Evolutionary conservation across 2,329 filamentous ascomycete genomes (phyloP), one percentile per base, ranked within the genome.

Genomic region (Arthroderma uncinatum): DNA sequence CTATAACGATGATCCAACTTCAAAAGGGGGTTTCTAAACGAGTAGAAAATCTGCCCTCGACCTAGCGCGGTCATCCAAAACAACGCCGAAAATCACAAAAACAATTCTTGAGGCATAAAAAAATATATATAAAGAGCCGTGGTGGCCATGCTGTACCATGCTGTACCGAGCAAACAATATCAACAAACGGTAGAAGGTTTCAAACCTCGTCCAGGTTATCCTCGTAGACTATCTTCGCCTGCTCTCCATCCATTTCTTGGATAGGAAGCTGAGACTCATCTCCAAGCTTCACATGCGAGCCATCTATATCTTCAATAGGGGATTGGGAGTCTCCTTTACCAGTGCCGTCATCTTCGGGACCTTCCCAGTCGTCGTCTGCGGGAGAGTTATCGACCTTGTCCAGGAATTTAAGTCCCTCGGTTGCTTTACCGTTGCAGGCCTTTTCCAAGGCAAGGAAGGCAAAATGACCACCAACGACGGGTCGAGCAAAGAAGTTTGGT

Each of bases 381-480:
- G 48, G 21, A 2, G 21, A 10, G 12, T 53, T 50, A 21, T 66
- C 63, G 6, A 67, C 60, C 8, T 62, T 66, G 0, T 66, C 68
- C 64, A 78, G 66, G 61, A 76, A 78, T 21, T 67, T 68, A 62
- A 88, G 71, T 0, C 79, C 82, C 19, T 79, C 74, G 63, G 80
- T 76, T 2, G 85, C 85, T 61, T 77, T 78, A 1, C 87, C 87
- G 1, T 81, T 84, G 73, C 89, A 94, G 23, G 87, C 88, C 64
- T 85, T 79, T 71, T 89, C 85, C 48, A 94, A 73, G n/a, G 88
- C 85, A 67, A 95, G 74, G 67, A 90, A 89, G 1, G 88, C 85
- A 76, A 93, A 95, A 73, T 93, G 88, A 0, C 86, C 89, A 12
- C 89, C 89, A 14, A 92, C 83, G 3, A 94, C 89, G 0, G 89